Conservation (phyloP, 345 rosid genomes). For the Trapa bicornis region DNA sequence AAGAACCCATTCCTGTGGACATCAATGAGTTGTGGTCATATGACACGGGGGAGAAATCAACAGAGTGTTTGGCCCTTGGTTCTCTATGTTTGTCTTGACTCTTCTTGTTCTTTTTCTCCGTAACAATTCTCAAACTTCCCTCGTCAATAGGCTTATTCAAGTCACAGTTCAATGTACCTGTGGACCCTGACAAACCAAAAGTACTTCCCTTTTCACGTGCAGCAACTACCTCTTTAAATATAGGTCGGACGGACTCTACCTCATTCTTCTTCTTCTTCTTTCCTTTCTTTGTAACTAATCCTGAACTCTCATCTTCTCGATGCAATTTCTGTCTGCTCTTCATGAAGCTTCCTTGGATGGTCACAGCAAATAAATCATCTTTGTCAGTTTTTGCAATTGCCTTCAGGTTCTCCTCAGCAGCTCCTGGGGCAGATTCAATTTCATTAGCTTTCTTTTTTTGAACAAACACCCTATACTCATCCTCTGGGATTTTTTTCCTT, state of each 20-base stretch:
- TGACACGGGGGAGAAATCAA: conserved; percentile 10
- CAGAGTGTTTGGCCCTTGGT: conserved; percentile 13
- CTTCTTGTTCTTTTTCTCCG: conserved; percentile 39
- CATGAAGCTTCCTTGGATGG: conserved; percentile 18
- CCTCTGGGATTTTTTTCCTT: conserved; percentile 28
- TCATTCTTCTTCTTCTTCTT: not conserved
- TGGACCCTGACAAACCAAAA: not conserved
- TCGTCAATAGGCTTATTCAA: conserved; percentile 2
- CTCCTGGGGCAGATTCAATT: conserved; percentile 14
- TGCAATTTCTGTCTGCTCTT: conserved; percentile 23
- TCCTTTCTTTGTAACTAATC: not conserved
- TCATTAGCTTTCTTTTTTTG: conserved; percentile 20
- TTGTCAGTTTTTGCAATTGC: conserved; percentile 22
- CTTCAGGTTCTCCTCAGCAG: conserved; percentile 17
- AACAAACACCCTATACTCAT: conserved; percentile 20
- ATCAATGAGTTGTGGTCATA: conserved; percentile 14
- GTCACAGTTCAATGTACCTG: not conserved
- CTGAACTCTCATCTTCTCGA: conserved; percentile 17
- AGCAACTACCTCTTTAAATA: not conserved
- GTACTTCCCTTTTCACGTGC: not conserved
- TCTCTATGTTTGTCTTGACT: conserved; percentile 15
- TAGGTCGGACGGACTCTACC: not conserved
- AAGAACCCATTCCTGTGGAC: conserved; percentile 24
- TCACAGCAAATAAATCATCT: conserved; percentile 20
- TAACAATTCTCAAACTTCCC: conserved; percentile 6